Evolutionary conservation across 108 stramenopile genomes (phyloP), one percentile per base, ranked within the genome.

Genomic region (Cyclostephanos invisitatus): DNA sequence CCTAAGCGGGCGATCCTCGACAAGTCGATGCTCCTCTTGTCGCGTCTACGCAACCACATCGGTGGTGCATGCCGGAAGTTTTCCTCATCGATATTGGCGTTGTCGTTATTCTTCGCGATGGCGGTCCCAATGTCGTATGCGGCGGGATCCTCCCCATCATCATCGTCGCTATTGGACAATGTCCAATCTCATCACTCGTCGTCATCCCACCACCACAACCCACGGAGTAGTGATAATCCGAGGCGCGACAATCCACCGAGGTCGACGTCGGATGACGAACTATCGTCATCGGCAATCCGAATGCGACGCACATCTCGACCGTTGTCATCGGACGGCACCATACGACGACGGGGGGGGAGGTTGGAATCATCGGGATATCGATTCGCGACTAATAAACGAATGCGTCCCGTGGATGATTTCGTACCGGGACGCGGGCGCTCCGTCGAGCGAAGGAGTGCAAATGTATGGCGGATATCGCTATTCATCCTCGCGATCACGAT

Each of bases 401-500:
- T n/a, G n/a, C n/a, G n/a, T n/a, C n/a, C n/a, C n/a, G n/a, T n/a
- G n/a, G n/a, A n/a, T n/a, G n/a, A n/a, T n/a, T n/a, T n/a, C n/a
- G n/a, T n/a, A n/a, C n/a, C n/a, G n/a, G n/a, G n/a, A n/a, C n/a
- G n/a, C n/a, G n/a, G n/a, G n/a, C n/a, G n/a, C n/a, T n/a, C n/a
- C n/a, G n/a, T n/a, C n/a, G n/a, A n/a, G n/a, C n/a, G n/a, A n/a
- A n/a, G n/a, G n/a, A n/a, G n/a, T n/a, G n/a, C n/a, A 66, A 22
- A 20, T 62, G 72, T 15, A 64, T 12, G 35, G 64, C 38, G 70
- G 14, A 62, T 67, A 37, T 42, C 77, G 8, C 17, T 61, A 1
- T 53, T 54, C 0, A n/a, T 80, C 18, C 49, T 80, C 12, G 36
- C 36, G 17, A 36, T 46, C 5, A 73, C 72, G 22, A 38, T 80